Conservation (phyloP, 2,329 filamentous ascomycete genomes). For the Simplicillium aogashimaense region DNA sequence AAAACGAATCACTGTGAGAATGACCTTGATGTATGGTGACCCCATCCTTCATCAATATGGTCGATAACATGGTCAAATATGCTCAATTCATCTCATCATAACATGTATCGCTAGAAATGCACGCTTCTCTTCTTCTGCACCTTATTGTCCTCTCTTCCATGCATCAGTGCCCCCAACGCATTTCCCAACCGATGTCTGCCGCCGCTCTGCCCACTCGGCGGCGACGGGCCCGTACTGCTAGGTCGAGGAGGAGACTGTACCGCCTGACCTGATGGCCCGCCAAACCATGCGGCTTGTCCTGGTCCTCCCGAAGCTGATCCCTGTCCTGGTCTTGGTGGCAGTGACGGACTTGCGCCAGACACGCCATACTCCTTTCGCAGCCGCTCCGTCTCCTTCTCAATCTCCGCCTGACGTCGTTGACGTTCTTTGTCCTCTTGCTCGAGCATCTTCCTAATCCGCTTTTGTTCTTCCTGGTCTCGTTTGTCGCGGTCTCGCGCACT, state of each 20-base stretch:
- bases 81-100: too few relatives aligned
- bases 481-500: conserved; percentile 45
- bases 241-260: neutral
- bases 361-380: conserved; percentile 60
- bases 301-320: neutral
- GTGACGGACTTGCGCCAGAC: conserved; percentile 6
- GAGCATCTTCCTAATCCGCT: conserved; percentile 53
- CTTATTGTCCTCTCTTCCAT: conserved; percentile 4
- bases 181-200: conserved; percentile 4
- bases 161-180: conserved; percentile 4
- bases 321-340: conserved; percentile 2
- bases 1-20: too few relatives aligned
- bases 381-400: conserved; percentile 76
- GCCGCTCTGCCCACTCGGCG: conserved; percentile 5
- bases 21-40: too few relatives aligned
- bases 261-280: conserved; percentile 1
- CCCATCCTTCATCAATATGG: too few relatives aligned
- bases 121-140: conserved; percentile 7
- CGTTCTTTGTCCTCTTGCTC: conserved; percentile 56
- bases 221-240: conserved; percentile 3
- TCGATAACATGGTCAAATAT: too few relatives aligned
- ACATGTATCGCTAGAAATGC: too few relatives aligned
- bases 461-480: conserved; percentile 43
- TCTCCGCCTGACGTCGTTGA: conserved; percentile 38
- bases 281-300: neutral